Percentiles rank a stretch among this genome's conserved stretches.
phyloP scores from a whole-genome alignment of 208 protist genomes.

The Plasmodiophora brassicae region DNA sequence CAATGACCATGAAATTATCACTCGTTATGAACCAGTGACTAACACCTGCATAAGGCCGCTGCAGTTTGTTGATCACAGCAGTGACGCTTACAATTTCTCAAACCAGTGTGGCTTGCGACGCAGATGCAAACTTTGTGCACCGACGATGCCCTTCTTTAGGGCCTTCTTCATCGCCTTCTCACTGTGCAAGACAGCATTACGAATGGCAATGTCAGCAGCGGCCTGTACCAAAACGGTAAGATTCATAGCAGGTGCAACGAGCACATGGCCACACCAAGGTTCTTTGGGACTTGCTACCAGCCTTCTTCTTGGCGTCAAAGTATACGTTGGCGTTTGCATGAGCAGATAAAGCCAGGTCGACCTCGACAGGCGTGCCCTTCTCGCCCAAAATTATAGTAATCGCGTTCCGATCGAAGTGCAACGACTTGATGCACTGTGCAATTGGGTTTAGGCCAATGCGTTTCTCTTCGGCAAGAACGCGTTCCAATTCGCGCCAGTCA shows the following conservation, averaged over 20 bases:
- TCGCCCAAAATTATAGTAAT: background rate
- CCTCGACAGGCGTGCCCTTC: background rate
- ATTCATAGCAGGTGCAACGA: too few relatives aligned
- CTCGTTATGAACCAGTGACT: slow-evolving; percentile 30
- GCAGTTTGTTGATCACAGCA: too few relatives aligned
- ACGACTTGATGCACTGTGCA: background rate
- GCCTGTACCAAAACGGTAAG: background rate
- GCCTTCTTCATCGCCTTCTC: slow-evolving; percentile 24
- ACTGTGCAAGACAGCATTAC: background rate
- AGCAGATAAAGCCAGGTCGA: background rate
- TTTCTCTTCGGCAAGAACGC: background rate
- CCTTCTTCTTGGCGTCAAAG: slow-evolving; percentile 13
- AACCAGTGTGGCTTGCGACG: slow-evolving; percentile 5
- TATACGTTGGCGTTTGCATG: background rate
- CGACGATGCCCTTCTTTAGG: background rate
- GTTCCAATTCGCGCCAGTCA: background rate
- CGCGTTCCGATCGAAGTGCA: background rate
- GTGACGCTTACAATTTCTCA: too few relatives aligned
- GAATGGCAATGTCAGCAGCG: background rate
- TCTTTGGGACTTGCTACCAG: background rate
- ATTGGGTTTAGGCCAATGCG: background rate
- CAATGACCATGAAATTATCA: slow-evolving; percentile 23
- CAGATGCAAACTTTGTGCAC: background rate
- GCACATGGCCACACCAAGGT: too few relatives aligned
- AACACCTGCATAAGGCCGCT: too few relatives aligned